Evolutionary conservation across 345 rosid genomes (phyloP).

Genomic region (Ceriops zippeliana): DNA sequence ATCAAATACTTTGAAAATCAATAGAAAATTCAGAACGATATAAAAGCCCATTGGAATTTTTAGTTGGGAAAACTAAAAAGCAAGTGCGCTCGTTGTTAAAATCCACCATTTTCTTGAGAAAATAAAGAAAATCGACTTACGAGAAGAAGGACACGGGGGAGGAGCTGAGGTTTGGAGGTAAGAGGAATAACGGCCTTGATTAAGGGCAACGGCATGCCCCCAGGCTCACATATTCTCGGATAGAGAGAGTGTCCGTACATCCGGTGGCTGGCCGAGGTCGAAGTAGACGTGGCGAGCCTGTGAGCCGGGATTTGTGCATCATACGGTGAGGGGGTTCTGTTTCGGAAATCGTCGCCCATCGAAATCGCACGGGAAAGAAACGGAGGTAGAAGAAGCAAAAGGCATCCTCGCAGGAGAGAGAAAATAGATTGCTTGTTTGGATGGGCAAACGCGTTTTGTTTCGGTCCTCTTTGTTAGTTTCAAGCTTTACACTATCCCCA

Average conservation of each 20-base stretch:
- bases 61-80: neutral
- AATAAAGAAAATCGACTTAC: constrained; percentile 30
- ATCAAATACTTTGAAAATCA: neutral
- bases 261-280: constrained; percentile 35
- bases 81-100: neutral
- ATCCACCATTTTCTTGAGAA: neutral
- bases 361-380: neutral
- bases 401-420: neutral
- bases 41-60: neutral
- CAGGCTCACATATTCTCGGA: constrained; percentile 65
- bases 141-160: constrained; percentile 33
- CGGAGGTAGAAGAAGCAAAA: no score
- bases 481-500: neutral
- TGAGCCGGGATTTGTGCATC: constrained; percentile 36
- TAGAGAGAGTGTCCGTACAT: constrained; percentile 58
- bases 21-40: constrained; percentile 3
- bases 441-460: neutral
- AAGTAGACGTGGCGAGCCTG: constrained; percentile 35
- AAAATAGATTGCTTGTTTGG: neutral
- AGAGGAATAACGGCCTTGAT: constrained; percentile 42
- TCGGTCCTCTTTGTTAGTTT: neutral
- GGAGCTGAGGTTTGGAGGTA: constrained; percentile 38
- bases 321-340: constrained; percentile 41
- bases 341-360: constrained; percentile 58
- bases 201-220: constrained; percentile 30